phyloP scores from a whole-genome alignment of 257 asterid genomes.

The Plectranthus barbatus region DNA sequence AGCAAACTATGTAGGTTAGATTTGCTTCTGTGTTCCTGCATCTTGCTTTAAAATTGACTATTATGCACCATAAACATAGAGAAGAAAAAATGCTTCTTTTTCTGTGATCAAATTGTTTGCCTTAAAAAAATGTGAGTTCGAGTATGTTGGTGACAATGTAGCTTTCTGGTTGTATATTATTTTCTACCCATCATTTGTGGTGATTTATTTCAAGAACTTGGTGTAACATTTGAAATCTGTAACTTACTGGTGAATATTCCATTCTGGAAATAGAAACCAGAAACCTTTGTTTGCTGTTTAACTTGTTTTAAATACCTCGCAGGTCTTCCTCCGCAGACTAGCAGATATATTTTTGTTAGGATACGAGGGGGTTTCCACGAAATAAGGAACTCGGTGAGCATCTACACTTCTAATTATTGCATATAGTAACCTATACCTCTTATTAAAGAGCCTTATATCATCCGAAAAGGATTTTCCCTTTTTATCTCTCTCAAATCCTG shows the following conservation, averaged over 20 bases:
- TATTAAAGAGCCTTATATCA: no score
- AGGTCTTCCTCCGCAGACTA: slow-evolving; percentile 58
- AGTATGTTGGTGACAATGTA: neutral
- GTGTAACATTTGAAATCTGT: slow-evolving; percentile 1
- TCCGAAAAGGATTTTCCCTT: no score
- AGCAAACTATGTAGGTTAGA: slow-evolving; percentile 78
- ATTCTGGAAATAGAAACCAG: neutral
- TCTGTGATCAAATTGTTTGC: neutral
- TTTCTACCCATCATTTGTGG: neutral
- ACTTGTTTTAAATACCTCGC: slow-evolving; percentile 22
- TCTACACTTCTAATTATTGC: neutral
- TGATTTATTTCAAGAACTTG: neutral
- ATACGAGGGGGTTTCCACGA: slow-evolving; percentile 97
- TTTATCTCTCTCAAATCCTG: no score
- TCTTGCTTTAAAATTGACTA: neutral
- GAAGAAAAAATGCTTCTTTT: neutral
- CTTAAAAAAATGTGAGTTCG: neutral
- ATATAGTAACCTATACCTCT: neutral
- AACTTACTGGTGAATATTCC: neutral
- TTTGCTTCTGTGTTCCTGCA: slow-evolving; percentile 24
- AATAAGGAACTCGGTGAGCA: slow-evolving; percentile 84
- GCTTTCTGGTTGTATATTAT: neutral
- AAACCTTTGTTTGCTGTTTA: slow-evolving; percentile 8
- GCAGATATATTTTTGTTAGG: slow-evolving; percentile 68
- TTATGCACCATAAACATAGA: neutral